These are phyloP conservation scores for Boechera stricta DNA, from an alignment of 345 rosid genomes.

Conservation along the genomic window DNA sequence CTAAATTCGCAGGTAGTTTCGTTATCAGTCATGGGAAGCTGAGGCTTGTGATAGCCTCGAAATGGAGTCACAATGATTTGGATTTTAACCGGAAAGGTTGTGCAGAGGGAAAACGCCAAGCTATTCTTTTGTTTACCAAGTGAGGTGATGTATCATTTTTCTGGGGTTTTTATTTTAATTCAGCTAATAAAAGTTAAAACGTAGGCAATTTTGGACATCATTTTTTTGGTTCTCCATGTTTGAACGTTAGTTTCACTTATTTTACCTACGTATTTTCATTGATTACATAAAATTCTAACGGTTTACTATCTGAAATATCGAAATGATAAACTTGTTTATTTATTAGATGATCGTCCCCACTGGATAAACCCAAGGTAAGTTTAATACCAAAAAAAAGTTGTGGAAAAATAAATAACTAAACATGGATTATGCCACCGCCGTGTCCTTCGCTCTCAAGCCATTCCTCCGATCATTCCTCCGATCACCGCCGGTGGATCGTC, in stretches of 20 bases:
- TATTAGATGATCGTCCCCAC: constrained; percentile 16
- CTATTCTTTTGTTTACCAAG: constrained; percentile 38
- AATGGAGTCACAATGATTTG: constrained; percentile 30
- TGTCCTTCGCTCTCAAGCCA: not conserved
- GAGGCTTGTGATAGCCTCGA: constrained; percentile 39
- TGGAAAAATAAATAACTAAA: constrained; percentile 7
- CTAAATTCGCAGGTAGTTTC: constrained; percentile 31
- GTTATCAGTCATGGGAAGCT: constrained; percentile 27
- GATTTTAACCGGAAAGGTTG: constrained; percentile 28
- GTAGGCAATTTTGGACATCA: constrained; percentile 47
- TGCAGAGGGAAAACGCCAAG: constrained; percentile 32
- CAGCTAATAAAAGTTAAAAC: constrained; percentile 37
- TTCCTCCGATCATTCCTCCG: constrained; percentile 7
- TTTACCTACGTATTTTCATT: constrained; percentile 20
- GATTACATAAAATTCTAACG: constrained; percentile 21
- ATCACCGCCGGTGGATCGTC: constrained; percentile 39
- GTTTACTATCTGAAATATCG: constrained; percentile 1
- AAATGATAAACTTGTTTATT: constrained; percentile 22
- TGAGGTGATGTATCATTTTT: constrained; percentile 38
- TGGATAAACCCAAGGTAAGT: constrained; percentile 24
- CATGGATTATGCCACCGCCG: not conserved
- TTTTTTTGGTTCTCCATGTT: constrained; percentile 29
- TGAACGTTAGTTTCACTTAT: constrained; percentile 18
- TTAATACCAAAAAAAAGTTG: not conserved
- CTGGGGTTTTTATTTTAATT: constrained; percentile 25